Conservation (phyloP, 1,284 basidiomycete genomes). For the Microbotryum silenes-acaulis region DNA sequence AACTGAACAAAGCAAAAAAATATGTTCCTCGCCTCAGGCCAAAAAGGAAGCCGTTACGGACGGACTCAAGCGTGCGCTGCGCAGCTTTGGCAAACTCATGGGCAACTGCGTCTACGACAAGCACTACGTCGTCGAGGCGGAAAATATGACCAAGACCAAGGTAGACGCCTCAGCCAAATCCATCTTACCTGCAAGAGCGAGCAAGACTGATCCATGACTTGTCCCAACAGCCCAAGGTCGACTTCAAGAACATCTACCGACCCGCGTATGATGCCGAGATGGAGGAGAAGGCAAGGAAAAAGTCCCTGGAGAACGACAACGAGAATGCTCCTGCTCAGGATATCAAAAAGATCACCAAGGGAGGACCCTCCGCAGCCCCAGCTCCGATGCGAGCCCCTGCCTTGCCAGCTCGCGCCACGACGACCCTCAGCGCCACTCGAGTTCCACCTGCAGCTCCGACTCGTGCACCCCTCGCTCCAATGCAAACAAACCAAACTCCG, state of each 20-base stretch:
- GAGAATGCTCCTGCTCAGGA: neutral
- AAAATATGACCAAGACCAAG: slow-evolving; percentile 72
- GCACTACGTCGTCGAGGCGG: slow-evolving; percentile 69
- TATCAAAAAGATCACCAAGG: neutral
- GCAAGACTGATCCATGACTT: neutral
- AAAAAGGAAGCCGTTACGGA: slow-evolving; percentile 98
- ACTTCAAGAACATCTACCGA: slow-evolving; percentile 62
- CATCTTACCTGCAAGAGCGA: too few relatives aligned
- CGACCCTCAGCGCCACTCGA: neutral
- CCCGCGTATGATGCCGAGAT: slow-evolving; percentile 28
- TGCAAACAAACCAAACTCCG: neutral
- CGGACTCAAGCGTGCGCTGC: slow-evolving; percentile 77
- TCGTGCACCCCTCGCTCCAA: neutral
- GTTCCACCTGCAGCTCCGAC: neutral
- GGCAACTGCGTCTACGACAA: slow-evolving; percentile 97
- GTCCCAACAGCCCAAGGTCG: slow-evolving; percentile 59
- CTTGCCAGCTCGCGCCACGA: neutral
- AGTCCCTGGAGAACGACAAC: neutral
- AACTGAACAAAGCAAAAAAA: too few relatives aligned
- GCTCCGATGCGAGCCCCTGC: neutral
- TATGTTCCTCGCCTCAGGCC: slow-evolving; percentile 50
- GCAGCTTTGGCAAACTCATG: slow-evolving; percentile 87
- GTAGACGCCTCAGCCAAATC: slow-evolving; percentile 43
- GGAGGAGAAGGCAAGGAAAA: neutral
- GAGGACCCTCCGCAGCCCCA: neutral